These are phyloP conservation scores for Cardamine resedifolia DNA, from an alignment of 345 rosid genomes.

Conservation along the genomic window DNA sequence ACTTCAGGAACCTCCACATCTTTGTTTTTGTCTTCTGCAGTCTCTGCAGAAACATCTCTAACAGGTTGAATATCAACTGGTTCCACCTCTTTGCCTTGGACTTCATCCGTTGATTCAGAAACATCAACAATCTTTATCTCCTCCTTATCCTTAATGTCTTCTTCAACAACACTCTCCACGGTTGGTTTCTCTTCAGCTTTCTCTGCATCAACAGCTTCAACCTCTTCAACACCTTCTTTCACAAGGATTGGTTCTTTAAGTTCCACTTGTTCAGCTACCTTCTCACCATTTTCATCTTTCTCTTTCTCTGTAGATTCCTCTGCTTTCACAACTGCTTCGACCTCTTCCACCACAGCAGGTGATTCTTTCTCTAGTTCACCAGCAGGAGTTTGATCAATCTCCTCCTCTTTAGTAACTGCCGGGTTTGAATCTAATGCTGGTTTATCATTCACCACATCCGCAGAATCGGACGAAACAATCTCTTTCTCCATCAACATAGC, in stretches of 20 bases:
- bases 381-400: conserved; percentile 9
- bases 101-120: conserved; percentile 17
- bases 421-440: conserved; percentile 14
- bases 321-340: conserved; percentile 24
- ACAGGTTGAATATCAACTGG: conserved; percentile 27
- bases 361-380: conserved; percentile 27
- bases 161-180: conserved; percentile 12
- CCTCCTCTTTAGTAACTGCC: conserved; percentile 1
- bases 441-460: conserved; percentile 18
- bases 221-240: conserved; percentile 7
- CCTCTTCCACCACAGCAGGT: conserved; percentile 19
- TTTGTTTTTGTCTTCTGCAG: conserved; percentile 12
- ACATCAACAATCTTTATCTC: conserved; percentile 17
- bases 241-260: conserved; percentile 18
- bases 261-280: conserved; percentile 29
- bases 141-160: conserved; percentile 20
- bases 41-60: conserved; percentile 25
- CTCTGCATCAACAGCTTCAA: conserved; percentile 4
- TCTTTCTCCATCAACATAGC: conserved; percentile 36
- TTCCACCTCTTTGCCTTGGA: conserved; percentile 23
- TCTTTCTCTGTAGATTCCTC: conserved; percentile 26
- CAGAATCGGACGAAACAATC: conserved; percentile 9
- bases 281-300: conserved; percentile 27
- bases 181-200: conserved; percentile 18
- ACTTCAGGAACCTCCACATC: conserved; percentile 24